A percentile compares a stretch with the other conserved stretches of the same genome.
phyloP scores from a whole-genome alignment of 1,284 basidiomycete genomes.

The Garcileccinum viscosum region DNA sequence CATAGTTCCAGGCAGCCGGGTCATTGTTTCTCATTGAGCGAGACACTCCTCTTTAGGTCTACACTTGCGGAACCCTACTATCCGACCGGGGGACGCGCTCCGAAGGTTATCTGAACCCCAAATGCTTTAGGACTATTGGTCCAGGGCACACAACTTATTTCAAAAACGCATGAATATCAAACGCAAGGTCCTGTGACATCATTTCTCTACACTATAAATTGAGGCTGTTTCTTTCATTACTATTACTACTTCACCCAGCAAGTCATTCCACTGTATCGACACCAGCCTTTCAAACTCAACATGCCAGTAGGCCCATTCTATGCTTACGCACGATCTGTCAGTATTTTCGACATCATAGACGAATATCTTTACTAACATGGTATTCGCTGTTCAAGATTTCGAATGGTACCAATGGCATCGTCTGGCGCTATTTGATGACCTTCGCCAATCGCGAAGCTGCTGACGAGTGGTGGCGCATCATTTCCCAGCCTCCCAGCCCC shows the following conservation, averaged over 20 bases:
- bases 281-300: neutral
- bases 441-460: neutral
- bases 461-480: conserved; percentile 1
- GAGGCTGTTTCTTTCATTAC: neutral
- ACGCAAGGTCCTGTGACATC: neutral
- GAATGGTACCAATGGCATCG: neutral
- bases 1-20: neutral
- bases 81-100: neutral
- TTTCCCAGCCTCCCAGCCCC: neutral
- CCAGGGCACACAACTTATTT: neutral
- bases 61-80: neutral
- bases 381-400: neutral
- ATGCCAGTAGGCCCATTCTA: neutral
- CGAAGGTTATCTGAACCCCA: neutral
- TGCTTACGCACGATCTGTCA: conserved; percentile 1
- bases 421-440: conserved; percentile 1
- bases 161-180: neutral
- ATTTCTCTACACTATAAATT: neutral
- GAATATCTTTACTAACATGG: neutral
- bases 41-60: neutral
- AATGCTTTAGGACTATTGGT: neutral
- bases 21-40: neutral
- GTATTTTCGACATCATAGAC: neutral
- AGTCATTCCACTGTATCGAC: neutral
- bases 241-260: neutral